phyloP scores from a whole-genome alignment of 495 filamentous ascomycete genomes.

The Talaromyces liani region DNA sequence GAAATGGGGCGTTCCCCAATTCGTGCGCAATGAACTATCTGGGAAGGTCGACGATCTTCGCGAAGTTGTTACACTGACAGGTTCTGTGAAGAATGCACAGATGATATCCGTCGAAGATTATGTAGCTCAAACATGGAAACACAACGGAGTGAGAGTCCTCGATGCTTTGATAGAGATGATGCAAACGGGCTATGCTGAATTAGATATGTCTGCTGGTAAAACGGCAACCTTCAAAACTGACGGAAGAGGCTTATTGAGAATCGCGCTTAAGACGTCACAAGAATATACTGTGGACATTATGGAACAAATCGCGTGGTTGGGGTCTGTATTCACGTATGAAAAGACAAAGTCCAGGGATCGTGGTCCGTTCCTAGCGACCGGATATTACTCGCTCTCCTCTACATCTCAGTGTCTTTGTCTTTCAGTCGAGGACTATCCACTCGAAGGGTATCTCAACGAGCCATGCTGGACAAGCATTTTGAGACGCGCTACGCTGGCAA shows the following conservation, averaged over 20 bases:
- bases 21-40: neutral
- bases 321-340: neutral
- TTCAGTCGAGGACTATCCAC: neutral
- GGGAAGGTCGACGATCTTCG: neutral
- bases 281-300: neutral
- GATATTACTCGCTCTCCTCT: neutral
- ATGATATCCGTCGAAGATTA: slow-evolving; percentile 2
- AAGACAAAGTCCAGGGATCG: neutral
- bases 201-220: neutral
- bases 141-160: neutral
- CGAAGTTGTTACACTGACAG: neutral
- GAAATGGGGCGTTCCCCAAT: neutral
- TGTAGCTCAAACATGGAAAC: slow-evolving; percentile 2
- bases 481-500: neutral
- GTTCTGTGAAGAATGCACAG: slow-evolving; percentile 1
- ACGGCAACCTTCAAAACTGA: too few relatives aligned
- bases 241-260: too few relatives aligned
- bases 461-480: slow-evolving; percentile 3
- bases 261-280: too few relatives aligned
- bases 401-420: neutral
- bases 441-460: neutral
- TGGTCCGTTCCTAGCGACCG: neutral
- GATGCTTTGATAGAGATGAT: neutral
- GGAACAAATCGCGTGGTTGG: slow-evolving; percentile 2
- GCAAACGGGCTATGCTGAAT: neutral